These are phyloP conservation scores for Arthrobotrys iridis DNA, from an alignment of 2,329 filamentous ascomycete species.

Conservation along the genomic window DNA sequence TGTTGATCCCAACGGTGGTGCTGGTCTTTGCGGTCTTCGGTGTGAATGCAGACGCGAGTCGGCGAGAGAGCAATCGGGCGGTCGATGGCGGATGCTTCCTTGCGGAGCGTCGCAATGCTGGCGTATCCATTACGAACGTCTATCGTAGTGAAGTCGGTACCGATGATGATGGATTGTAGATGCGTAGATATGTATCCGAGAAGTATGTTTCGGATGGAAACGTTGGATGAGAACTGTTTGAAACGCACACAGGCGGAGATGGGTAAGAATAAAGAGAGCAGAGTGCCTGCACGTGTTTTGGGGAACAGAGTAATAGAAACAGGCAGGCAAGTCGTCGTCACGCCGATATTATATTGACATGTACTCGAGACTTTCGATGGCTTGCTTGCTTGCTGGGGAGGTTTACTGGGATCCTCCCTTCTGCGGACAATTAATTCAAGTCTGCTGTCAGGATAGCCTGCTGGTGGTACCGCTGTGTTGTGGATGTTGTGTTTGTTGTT, in stretches of 20 bases:
- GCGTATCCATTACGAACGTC: slow-evolving; percentile 12
- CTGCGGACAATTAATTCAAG: not conserved
- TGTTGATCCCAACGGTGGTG: not conserved
- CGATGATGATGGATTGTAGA: not conserved
- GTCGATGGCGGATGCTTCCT: slow-evolving; percentile 26
- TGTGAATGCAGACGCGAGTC: not conserved
- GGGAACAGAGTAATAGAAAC: slow-evolving; percentile 6
- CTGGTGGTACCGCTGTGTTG: not conserved
- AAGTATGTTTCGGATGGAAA: not conserved
- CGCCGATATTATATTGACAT: not conserved
- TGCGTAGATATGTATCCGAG: not conserved
- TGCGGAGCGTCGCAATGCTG: slow-evolving; percentile 32
- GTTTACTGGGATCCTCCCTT: slow-evolving; percentile 18
- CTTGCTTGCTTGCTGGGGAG: not conserved
- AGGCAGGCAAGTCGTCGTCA: not conserved
- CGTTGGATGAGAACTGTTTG: not conserved
- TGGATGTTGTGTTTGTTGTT: slow-evolving; percentile 3
- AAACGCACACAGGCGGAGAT: slow-evolving; percentile 3
- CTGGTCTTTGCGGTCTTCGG: not conserved
- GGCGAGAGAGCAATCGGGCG: not conserved
- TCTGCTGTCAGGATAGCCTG: too few relatives aligned
- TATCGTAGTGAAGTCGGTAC: not conserved
- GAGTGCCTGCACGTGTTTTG: slow-evolving; percentile 16
- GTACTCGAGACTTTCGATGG: not conserved
- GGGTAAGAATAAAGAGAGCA: not conserved